A percentile compares a stretch with the other conserved stretches of the same genome.
Conservation (phyloP, 306 rosid species). For the Quercus aquifolioides region DNA sequence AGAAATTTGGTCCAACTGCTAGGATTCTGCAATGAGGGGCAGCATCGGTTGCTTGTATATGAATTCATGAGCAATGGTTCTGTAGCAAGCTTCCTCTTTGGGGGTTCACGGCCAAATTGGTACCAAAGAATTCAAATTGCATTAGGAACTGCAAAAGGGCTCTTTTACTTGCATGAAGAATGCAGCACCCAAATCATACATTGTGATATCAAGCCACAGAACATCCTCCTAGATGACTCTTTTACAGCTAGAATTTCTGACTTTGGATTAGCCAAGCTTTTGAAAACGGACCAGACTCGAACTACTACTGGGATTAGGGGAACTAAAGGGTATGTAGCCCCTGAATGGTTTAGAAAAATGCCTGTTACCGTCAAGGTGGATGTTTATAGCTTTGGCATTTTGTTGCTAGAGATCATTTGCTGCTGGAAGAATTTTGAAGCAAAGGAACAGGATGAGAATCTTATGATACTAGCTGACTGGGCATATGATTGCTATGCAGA, state of each 20-base stretch:
- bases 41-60: constrained; percentile 27
- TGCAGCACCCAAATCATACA: constrained; percentile 28
- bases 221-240: constrained; percentile 35
- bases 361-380: constrained; percentile 35
- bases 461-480: constrained; percentile 36
- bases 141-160: constrained; percentile 15
- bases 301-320: constrained; percentile 14
- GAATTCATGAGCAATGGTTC: constrained; percentile 40
- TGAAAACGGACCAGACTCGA: constrained; percentile 12
- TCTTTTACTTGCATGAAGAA: constrained; percentile 32
- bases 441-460: neutral
- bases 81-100: constrained; percentile 24
- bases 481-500: constrained; percentile 31
- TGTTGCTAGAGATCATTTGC: constrained; percentile 26
- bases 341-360: constrained; percentile 27
- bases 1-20: constrained; percentile 29
- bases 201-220: constrained; percentile 36
- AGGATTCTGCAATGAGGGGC: constrained; percentile 36
- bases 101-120: constrained; percentile 30
- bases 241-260: constrained; percentile 28
- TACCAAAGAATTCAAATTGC: constrained; percentile 24
- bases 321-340: constrained; percentile 31
- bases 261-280: constrained; percentile 33
- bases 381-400: constrained; percentile 36
- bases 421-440: constrained; percentile 25